Percentiles rank a stretch among this genome's conserved stretches.
phyloP scores from a whole-genome alignment of 2,329 filamentous ascomycete genomes.

The Botrytis galanthina region DNA sequence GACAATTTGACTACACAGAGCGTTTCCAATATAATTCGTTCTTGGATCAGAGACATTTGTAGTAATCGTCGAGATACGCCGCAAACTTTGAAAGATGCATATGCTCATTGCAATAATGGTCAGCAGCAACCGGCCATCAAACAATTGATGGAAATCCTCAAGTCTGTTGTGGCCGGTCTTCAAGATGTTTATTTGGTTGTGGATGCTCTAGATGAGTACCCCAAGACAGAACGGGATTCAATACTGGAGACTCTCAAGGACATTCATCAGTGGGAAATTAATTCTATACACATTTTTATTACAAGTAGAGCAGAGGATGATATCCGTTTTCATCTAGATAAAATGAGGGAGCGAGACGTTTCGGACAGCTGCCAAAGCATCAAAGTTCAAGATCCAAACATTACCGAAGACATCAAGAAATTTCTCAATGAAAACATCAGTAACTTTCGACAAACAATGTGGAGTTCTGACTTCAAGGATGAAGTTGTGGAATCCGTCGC shows the following conservation, averaged over 20 bases:
- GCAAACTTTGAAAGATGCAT: not conserved
- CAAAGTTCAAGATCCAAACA: not conserved
- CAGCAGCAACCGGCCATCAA: not conserved
- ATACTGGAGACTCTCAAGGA: not conserved
- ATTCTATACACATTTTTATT: not conserved
- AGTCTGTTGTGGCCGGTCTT: not conserved
- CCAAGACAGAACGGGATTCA: not conserved
- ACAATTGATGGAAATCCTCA: not conserved
- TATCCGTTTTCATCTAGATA: not conserved
- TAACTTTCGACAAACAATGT: too few relatives aligned
- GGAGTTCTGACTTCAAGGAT: not conserved
- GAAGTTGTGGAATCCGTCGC: not conserved
- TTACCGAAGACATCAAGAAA: not conserved
- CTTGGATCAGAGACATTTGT: not conserved
- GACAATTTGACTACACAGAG: slow-evolving; percentile 18
- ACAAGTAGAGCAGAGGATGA: not conserved
- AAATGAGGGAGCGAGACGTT: not conserved
- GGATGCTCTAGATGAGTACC: not conserved
- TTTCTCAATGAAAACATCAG: not conserved
- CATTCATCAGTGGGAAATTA: not conserved
- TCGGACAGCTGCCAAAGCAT: not conserved
- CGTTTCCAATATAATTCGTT: slow-evolving; percentile 8
- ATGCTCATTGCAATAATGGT: not conserved
- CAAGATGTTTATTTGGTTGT: not conserved
- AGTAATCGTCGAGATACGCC: not conserved